Conservation (phyloP, 2,329 filamentous ascomycete species). For the Alternaria postmessia region DNA sequence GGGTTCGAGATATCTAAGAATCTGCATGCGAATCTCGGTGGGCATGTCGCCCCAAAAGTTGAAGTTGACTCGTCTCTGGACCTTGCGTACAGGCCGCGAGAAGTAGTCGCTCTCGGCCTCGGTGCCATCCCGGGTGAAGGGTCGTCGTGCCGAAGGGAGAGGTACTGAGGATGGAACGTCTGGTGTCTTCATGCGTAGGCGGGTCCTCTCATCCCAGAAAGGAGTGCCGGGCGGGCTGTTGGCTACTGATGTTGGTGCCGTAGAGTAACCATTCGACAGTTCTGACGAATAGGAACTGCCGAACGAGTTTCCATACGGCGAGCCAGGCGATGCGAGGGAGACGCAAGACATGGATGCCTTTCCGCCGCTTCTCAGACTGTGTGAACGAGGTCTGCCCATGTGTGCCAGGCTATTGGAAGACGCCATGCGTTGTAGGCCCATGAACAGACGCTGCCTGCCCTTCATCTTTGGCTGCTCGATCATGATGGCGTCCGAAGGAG, state of each 20-base stretch:
- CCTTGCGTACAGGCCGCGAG: constrained; percentile 50
- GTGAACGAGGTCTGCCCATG: constrained; percentile 69
- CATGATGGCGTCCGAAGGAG: constrained; percentile 38
- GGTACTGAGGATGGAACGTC: constrained; percentile 64
- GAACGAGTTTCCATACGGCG: constrained; percentile 62
- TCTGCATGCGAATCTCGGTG: constrained; percentile 78
- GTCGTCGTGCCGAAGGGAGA: constrained; percentile 70
- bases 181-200: constrained; percentile 64
- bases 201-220: constrained; percentile 61
- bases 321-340: constrained; percentile 62
- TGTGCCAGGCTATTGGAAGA: constrained; percentile 77
- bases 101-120: constrained; percentile 58
- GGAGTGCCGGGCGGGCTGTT: constrained; percentile 59
- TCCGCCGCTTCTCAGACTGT: constrained; percentile 69
- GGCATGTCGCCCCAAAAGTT: constrained; percentile 86
- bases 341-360: constrained; percentile 73
- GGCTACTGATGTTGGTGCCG: constrained; percentile 62
- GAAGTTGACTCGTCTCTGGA: constrained; percentile 55
- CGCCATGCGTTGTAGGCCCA: constrained; percentile 79
- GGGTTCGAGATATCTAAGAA: constrained; percentile 78
- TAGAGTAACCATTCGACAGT: constrained; percentile 64
- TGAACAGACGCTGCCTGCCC: constrained; percentile 73
- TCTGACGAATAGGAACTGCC: constrained; percentile 65
- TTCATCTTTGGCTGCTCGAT: constrained; percentile 65
- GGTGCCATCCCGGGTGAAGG: constrained; percentile 54